Evolutionary conservation across 345 rosid genomes (phyloP).

Genomic region (Eutrema yunnanense): DNA sequence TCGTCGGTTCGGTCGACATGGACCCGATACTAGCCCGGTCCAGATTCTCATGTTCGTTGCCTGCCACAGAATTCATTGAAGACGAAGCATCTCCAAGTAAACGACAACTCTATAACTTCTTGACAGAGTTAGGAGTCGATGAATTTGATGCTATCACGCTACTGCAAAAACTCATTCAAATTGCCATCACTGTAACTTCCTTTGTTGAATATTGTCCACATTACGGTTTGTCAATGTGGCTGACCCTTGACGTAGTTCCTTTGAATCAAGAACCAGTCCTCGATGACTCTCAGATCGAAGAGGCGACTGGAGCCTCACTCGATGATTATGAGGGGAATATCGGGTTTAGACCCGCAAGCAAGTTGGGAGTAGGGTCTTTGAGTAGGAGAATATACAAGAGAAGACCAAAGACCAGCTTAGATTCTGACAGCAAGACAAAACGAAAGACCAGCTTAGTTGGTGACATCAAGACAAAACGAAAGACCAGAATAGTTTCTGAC

Average conservation of each 20-base stretch:
- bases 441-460: neutral
- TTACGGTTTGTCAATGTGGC: conserved; percentile 1
- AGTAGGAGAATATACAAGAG: neutral
- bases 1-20: neutral
- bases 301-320: neutral
- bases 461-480: neutral
- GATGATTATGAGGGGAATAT: neutral
- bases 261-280: neutral
- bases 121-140: neutral
- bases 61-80: neutral
- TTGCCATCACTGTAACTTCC: neutral
- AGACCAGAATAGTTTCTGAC: neutral
- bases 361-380: neutral
- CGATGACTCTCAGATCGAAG: neutral
- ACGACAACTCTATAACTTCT: neutral
- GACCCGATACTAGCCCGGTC: neutral
- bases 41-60: neutral
- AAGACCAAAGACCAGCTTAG: neutral
- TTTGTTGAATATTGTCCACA: neutral
- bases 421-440: neutral
- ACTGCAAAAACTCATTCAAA: neutral
- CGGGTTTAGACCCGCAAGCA: neutral
- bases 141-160: neutral
- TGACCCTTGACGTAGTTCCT: neutral
- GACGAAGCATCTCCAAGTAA: neutral